These are phyloP conservation scores for Cercospora zeina DNA, from an alignment of 2,329 filamentous ascomycete genomes.

Conservation along the genomic window DNA sequence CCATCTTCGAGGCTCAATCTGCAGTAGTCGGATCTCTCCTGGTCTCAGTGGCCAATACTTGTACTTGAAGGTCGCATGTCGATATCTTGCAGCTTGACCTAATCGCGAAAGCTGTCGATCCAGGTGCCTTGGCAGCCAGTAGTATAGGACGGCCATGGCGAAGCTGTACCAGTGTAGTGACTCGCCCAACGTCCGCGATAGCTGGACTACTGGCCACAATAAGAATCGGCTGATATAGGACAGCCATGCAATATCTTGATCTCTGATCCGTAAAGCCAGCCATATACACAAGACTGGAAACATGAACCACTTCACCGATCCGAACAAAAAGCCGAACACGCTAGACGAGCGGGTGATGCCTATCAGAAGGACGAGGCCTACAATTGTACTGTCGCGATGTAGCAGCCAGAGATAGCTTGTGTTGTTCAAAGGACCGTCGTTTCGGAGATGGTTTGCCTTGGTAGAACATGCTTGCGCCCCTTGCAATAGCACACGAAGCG, in stretches of 20 bases:
- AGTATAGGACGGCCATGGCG: not conserved
- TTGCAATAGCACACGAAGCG: not conserved
- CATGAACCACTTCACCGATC: not conserved
- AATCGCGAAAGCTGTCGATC: not conserved
- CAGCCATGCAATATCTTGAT: not conserved
- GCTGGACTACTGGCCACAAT: not conserved
- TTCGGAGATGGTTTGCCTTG: not conserved
- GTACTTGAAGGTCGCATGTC: not conserved
- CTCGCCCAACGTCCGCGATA: not conserved
- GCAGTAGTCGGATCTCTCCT: not conserved
- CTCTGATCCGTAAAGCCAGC: not conserved
- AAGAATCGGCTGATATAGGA: not conserved
- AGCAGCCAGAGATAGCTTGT: constrained; percentile 1
- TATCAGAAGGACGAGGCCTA: not conserved
- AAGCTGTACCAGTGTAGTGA: not conserved
- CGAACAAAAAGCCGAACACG: not conserved
- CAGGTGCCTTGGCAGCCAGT: not conserved
- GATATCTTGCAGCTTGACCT: not conserved
- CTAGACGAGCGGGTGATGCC: not conserved
- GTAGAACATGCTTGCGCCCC: not conserved
- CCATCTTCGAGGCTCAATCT: not conserved
- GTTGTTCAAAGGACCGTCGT: not conserved
- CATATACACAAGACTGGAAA: not conserved
- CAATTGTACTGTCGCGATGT: not conserved
- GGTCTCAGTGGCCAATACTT: not conserved